Conservation (phyloP, 2,329 filamentous ascomycete species). For the Monilinia fructigena region DNA sequence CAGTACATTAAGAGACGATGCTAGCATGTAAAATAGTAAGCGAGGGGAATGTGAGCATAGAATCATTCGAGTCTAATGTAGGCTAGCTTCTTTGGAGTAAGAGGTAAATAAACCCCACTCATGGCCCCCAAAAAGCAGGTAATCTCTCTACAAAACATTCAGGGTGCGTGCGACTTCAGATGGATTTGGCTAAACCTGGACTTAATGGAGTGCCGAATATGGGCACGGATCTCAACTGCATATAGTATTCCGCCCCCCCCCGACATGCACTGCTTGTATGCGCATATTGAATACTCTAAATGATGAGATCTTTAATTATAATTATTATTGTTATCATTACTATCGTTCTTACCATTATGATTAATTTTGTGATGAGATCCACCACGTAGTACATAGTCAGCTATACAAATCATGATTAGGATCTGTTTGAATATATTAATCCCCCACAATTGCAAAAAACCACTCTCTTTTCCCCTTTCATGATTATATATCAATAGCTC, state of each 20-base stretch:
- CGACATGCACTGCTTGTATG: background rate
- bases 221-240: background rate
- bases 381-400: background rate
- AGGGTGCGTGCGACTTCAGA: background rate
- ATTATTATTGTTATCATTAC: background rate
- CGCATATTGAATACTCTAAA: no score
- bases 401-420: background rate
- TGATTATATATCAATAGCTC: background rate
- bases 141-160: background rate
- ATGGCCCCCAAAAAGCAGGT: background rate
- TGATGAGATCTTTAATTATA: no score
- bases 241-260: no score
- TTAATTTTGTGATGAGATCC: no score
- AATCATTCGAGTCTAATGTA: background rate
- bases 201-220: background rate
- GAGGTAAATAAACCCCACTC: background rate
- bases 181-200: background rate
- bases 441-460: no score
- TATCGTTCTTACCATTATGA: no score
- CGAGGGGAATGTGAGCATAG: background rate
- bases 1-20: background rate
- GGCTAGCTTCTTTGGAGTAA: background rate
- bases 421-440: no score
- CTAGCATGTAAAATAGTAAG: background rate
- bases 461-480: background rate